A percentile compares a stretch with the other conserved stretches of the same genome.
phyloP scores from a whole-genome alignment of 345 rosid species.

The Eucalyptus albens region DNA sequence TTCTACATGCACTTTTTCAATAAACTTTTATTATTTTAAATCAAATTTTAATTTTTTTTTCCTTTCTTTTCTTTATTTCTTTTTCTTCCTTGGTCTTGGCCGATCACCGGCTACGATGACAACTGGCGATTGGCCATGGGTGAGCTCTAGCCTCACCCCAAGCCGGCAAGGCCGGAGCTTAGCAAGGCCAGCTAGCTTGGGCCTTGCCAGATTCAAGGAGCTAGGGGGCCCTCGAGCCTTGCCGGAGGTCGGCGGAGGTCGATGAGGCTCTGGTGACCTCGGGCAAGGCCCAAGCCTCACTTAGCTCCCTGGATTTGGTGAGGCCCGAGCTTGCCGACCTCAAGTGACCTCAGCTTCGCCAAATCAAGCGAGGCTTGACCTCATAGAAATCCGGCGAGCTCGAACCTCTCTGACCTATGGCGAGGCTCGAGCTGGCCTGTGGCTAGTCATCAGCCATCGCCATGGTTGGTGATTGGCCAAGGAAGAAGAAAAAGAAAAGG shows the following conservation, averaged over 20 bases:
- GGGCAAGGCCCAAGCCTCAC: no score
- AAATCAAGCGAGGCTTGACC: no score
- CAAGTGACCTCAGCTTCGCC: accelerated
- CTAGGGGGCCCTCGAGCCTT: no score
- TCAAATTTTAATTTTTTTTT: no score
- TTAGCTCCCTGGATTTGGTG: accelerated
- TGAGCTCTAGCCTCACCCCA: background rate
- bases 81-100: background rate
- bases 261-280: accelerated
- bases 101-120: accelerated
- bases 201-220: accelerated
- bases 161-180: background rate
- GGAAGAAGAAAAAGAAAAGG: no score
- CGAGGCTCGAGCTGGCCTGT: accelerated
- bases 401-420: accelerated
- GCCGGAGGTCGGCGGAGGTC: no score
- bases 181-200: no score
- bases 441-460: accelerated
- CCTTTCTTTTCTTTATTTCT: no score
- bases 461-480: accelerated
- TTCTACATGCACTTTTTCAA: no score
- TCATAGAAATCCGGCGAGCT: accelerated
- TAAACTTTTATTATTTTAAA: no score
- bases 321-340: no score
- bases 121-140: accelerated